A percentile compares a stretch with the other conserved stretches of the same genome.
Evolutionary conservation across 768 basidiomycete genomes (phyloP).

Genomic region (Kwoniella bestiolae): DNA sequence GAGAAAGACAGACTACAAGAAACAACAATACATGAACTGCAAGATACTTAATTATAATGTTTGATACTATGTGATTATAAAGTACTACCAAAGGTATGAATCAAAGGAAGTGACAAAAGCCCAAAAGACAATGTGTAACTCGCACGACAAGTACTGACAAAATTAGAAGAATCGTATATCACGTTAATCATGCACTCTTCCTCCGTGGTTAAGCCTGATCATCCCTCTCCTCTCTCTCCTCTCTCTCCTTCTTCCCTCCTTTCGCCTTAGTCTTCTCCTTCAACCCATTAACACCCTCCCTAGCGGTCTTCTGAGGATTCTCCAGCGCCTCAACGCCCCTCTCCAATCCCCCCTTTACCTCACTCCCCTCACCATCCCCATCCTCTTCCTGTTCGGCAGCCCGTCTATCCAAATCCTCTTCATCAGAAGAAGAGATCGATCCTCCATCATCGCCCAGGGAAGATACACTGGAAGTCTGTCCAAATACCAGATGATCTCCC

Average conservation of each 20-base stretch:
- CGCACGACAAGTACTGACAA: no score
- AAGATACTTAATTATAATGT: neutral
- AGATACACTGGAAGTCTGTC: slow-evolving; percentile 28
- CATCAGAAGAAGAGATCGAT: slow-evolving; percentile 50
- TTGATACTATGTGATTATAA: neutral
- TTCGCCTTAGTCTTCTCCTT: slow-evolving; percentile 12
- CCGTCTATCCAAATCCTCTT: slow-evolving; percentile 39
- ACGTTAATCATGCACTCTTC: neutral
- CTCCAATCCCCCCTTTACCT: slow-evolving; percentile 21
- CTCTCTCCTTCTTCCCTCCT: slow-evolving; percentile 25
- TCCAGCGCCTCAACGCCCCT: slow-evolving; percentile 27
- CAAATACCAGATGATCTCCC: slow-evolving; percentile 46
- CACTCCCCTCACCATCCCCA: slow-evolving; percentile 8
- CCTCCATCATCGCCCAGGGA: slow-evolving; percentile 22
- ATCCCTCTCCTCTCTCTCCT: slow-evolving; percentile 18
- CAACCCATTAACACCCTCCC: neutral
- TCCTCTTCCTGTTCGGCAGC: slow-evolving; percentile 15
- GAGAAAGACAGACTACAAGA: neutral
- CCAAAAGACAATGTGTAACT: no score
- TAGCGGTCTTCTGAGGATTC: slow-evolving; percentile 27
- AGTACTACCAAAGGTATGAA: no score
- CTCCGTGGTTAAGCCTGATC: slow-evolving; percentile 15
- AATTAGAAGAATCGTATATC: no score
- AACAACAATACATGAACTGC: no score
- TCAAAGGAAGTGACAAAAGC: no score